Evolutionary conservation across 23 red algal species (phyloP).

Genomic region (Chondrus crispus): DNA sequence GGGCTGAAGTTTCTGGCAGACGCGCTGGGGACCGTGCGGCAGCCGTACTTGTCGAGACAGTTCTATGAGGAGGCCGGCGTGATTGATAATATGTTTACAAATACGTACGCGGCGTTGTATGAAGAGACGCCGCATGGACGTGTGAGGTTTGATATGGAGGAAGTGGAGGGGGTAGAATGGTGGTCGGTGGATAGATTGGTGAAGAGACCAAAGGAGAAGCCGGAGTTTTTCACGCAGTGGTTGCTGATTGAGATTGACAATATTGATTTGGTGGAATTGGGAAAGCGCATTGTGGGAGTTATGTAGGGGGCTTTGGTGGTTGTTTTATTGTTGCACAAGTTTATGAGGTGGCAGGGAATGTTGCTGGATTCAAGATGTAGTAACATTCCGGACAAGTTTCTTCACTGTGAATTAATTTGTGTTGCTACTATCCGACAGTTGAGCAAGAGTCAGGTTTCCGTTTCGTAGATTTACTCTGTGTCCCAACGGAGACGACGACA

Average conservation of each 20-base stretch:
- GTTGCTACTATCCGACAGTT: too few relatives aligned
- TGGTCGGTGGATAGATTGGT: slow-evolving; percentile 24
- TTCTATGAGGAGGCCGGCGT: slow-evolving; percentile 34
- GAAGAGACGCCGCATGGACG: slow-evolving; percentile 21
- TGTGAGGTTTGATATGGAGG: slow-evolving; percentile 9
- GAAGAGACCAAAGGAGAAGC: background rate
- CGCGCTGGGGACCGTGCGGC: slow-evolving; percentile 14
- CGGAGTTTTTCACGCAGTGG: slow-evolving; percentile 31
- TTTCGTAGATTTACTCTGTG: too few relatives aligned
- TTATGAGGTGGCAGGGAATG: too few relatives aligned
- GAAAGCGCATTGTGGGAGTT: background rate
- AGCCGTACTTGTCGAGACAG: slow-evolving; percentile 35
- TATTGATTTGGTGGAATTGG: background rate
- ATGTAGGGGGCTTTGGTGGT: background rate
- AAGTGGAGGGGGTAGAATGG: slow-evolving; percentile 38
- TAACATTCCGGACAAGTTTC: too few relatives aligned
- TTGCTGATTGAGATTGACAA: slow-evolving; percentile 43
- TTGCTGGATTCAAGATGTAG: too few relatives aligned
- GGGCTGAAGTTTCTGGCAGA: background rate
- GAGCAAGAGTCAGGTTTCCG: too few relatives aligned
- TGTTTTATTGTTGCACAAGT: too few relatives aligned
- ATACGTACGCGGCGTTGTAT: slow-evolving; percentile 6
- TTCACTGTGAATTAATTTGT: too few relatives aligned
- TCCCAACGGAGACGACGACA: too few relatives aligned
- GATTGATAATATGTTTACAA: slow-evolving; percentile 50